Evolutionary conservation across 2,329 filamentous ascomycete species (phyloP).

Genomic region (Purpureocillium takamizusanense): DNA sequence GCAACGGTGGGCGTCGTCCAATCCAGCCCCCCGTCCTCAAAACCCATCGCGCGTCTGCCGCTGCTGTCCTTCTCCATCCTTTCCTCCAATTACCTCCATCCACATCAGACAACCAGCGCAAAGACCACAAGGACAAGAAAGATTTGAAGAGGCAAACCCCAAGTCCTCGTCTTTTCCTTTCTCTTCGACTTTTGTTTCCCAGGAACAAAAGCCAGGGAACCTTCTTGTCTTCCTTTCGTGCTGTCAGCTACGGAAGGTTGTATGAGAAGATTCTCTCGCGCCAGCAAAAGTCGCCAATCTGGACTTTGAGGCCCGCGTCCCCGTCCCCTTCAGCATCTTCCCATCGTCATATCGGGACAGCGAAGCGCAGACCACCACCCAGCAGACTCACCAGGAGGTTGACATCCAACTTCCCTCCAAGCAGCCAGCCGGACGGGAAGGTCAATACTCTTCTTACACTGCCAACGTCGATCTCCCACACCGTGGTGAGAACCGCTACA

Average conservation of each 20-base stretch:
- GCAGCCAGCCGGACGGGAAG: conserved; percentile 95
- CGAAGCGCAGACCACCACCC: conserved; percentile 37
- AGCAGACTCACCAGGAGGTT: conserved; percentile 76
- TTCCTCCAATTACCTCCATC: conserved; percentile 29
- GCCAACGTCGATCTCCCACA: conserved; percentile 55
- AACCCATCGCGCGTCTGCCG: conserved; percentile 26
- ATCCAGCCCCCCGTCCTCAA: conserved; percentile 27
- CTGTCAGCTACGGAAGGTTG: conserved; percentile 47
- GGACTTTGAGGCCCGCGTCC: conserved; percentile 99
- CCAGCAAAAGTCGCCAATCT: conserved; percentile 82
- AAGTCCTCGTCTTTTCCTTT: conserved; percentile 19
- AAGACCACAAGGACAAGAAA: conserved; percentile 26
- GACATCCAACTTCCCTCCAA: conserved; percentile 63
- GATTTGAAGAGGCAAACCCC: conserved; percentile 22
- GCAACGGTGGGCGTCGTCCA: conserved; percentile 11
- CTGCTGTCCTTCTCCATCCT: conserved; percentile 15
- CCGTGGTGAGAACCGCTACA: conserved; percentile 52
- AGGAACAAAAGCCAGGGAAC: conserved; percentile 55
- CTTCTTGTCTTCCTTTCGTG: conserved; percentile 63
- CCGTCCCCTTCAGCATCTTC: conserved; percentile 99
- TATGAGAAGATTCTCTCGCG: conserved; percentile 60
- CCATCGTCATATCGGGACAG: conserved; percentile 84
- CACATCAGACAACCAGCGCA: conserved; percentile 18
- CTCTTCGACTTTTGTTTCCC: conserved; percentile 43
- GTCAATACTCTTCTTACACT: conserved; percentile 72